These are phyloP conservation scores for Colletotrichum melonis DNA, from an alignment of 2,329 filamentous ascomycete genomes.

Conservation along the genomic window DNA sequence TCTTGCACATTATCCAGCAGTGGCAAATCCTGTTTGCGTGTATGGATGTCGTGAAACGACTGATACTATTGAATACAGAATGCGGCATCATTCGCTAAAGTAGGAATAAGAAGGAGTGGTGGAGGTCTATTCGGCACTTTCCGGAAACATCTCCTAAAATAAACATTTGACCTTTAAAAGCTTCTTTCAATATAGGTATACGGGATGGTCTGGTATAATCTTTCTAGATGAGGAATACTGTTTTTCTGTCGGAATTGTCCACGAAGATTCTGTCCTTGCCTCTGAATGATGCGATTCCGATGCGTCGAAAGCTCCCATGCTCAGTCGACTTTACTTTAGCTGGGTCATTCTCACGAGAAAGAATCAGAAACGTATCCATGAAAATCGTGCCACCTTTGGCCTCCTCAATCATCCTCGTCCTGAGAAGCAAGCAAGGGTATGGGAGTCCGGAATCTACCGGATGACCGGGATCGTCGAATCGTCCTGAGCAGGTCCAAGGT, in stretches of 20 bases:
- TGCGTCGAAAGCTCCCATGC: not conserved
- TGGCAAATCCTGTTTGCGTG: too few species aligned
- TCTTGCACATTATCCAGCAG: too few species aligned
- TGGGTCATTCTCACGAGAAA: not conserved
- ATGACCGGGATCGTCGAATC: not conserved
- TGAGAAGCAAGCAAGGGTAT: constrained; percentile 1
- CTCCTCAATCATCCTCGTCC: not conserved
- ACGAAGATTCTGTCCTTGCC: not conserved
- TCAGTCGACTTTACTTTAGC: not conserved
- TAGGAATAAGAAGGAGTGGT: too few species aligned
- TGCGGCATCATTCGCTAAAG: too few species aligned
- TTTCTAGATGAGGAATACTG: not conserved
- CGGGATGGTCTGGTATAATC: too few species aligned
- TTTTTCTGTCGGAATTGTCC: not conserved
- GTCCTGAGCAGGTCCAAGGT: not conserved
- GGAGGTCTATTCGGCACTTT: too few species aligned
- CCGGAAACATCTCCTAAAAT: too few species aligned
- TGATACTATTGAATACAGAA: too few species aligned
- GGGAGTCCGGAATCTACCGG: not conserved
- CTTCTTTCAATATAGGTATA: too few species aligned
- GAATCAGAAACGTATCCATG: not conserved
- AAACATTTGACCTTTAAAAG: too few species aligned
- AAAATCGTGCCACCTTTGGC: not conserved
- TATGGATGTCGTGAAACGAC: too few species aligned
- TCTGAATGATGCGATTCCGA: not conserved